A percentile compares a stretch with the other conserved stretches of the same genome.
phyloP scores from a whole-genome alignment of 2,329 filamentous ascomycete species.

The Orbilia brochopaga region DNA sequence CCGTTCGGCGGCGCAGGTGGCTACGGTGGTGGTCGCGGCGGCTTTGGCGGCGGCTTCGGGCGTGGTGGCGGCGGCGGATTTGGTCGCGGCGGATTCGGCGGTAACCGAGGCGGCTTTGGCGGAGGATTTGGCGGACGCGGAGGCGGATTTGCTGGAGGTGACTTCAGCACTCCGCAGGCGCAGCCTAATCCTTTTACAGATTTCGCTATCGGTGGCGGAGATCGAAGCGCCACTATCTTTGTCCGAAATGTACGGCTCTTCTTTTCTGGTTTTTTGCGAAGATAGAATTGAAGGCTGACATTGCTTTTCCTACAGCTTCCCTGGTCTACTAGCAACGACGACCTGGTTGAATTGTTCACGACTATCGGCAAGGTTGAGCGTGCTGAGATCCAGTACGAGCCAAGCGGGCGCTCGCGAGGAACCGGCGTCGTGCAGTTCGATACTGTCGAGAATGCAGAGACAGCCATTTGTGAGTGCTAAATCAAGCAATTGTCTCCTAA shows the following conservation, averaged over 20 bases:
- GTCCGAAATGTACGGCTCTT: slow-evolving; percentile 81
- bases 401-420: slow-evolving; percentile 90
- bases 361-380: slow-evolving; percentile 98
- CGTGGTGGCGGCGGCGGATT: slow-evolving; percentile 62
- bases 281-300: slow-evolving; percentile 55
- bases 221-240: slow-evolving; percentile 83
- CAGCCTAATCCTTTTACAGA: slow-evolving; percentile 92
- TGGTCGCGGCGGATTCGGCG: slow-evolving; percentile 57
- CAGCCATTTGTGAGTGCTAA: slow-evolving; percentile 71
- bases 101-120: slow-evolving; percentile 58
- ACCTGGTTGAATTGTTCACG: slow-evolving; percentile 92
- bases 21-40: slow-evolving; percentile 59
- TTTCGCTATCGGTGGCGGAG: slow-evolving; percentile 82
- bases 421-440: slow-evolving; percentile 97
- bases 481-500: not conserved
- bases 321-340: slow-evolving; percentile 98
- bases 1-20: slow-evolving; percentile 60
- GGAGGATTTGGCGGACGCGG: slow-evolving; percentile 57
- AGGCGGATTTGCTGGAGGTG: slow-evolving; percentile 60
- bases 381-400: slow-evolving; percentile 98
- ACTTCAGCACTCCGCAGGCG: slow-evolving; percentile 63
- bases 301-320: slow-evolving; percentile 73
- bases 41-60: slow-evolving; percentile 57
- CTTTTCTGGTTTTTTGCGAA: slow-evolving; percentile 50
- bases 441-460: slow-evolving; percentile 80